These are phyloP conservation scores for Lachancea dasiensis DNA, from an alignment of 805 yeast genomes.

Conservation along the genomic window DNA sequence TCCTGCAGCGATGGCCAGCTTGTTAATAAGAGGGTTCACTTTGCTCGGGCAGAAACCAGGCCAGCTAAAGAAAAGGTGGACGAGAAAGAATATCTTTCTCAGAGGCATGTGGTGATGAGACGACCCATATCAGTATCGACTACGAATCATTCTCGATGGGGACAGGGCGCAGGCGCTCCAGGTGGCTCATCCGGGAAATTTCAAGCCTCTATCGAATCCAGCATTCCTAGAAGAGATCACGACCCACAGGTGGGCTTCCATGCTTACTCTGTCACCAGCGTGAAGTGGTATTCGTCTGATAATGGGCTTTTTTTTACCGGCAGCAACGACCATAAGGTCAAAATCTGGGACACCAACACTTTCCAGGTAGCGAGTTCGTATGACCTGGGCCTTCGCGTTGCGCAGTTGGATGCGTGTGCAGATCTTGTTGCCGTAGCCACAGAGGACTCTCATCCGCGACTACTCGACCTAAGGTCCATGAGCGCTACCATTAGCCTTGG, in stretches of 20 bases:
- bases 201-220: not conserved
- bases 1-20: constrained; percentile 16
- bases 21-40: constrained; percentile 27
- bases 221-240: not conserved
- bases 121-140: not conserved
- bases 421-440: constrained; percentile 59
- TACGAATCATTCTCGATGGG: too few species aligned
- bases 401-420: constrained; percentile 53
- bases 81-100: not conserved
- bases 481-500: constrained; percentile 65
- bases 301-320: constrained; percentile 79
- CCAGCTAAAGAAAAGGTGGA: constrained; percentile 2
- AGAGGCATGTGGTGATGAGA: constrained; percentile 5
- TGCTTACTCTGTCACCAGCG: constrained; percentile 62
- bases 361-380: constrained; percentile 64
- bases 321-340: constrained; percentile 71
- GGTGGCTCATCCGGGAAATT: not conserved
- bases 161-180: too few species aligned
- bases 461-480: constrained; percentile 68
- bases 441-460: constrained; percentile 61
- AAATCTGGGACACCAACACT: constrained; percentile 73
- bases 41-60: constrained; percentile 7
- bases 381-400: constrained; percentile 54
- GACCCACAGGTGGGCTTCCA: constrained; percentile 36
- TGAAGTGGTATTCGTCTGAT: constrained; percentile 87